These are phyloP conservation scores for Apiospora phragmitis DNA, from an alignment of 2,329 filamentous ascomycete species.

Conservation along the genomic window DNA sequence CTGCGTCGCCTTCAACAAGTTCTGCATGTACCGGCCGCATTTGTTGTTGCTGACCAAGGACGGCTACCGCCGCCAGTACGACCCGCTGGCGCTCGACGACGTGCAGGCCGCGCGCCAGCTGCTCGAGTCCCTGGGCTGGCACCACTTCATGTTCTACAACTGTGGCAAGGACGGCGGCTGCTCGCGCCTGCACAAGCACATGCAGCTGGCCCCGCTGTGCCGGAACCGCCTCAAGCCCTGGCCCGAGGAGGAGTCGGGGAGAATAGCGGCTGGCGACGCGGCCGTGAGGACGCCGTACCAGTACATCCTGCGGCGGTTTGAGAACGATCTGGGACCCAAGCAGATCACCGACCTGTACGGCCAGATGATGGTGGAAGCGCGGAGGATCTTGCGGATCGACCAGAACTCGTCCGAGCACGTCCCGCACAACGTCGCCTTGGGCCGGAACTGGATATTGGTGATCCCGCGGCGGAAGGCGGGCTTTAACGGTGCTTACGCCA, in stretches of 20 bases:
- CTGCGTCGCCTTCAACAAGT: slow-evolving; percentile 48
- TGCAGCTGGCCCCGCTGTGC: slow-evolving; percentile 42
- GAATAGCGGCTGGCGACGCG: slow-evolving; percentile 17
- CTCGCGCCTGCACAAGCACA: slow-evolving; percentile 49
- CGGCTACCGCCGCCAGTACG: slow-evolving; percentile 46
- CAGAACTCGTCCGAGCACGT: slow-evolving; percentile 17
- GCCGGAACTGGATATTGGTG: slow-evolving; percentile 45
- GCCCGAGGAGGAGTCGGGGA: too few relatives aligned
- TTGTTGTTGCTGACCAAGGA: slow-evolving; percentile 47
- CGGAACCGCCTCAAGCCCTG: slow-evolving; percentile 28
- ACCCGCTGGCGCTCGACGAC: slow-evolving; percentile 40
- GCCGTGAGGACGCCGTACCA: slow-evolving; percentile 34
- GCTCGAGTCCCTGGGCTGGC: slow-evolving; percentile 27
- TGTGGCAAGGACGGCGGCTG: slow-evolving; percentile 45
- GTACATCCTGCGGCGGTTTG: slow-evolving; percentile 34
- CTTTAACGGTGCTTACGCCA: slow-evolving; percentile 39
- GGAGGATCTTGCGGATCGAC: slow-evolving; percentile 13
- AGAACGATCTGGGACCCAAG: slow-evolving; percentile 22
- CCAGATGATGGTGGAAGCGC: slow-evolving; percentile 25
- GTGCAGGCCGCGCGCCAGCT: slow-evolving; percentile 37
- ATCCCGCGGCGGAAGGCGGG: slow-evolving; percentile 41
- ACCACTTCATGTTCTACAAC: slow-evolving; percentile 47
- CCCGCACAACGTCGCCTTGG: slow-evolving; percentile 48
- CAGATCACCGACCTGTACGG: slow-evolving; percentile 27
- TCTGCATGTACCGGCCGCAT: slow-evolving; percentile 48